Conservation (phyloP, 495 filamentous ascomycete genomes). For the Trypethelium eluteriae region DNA sequence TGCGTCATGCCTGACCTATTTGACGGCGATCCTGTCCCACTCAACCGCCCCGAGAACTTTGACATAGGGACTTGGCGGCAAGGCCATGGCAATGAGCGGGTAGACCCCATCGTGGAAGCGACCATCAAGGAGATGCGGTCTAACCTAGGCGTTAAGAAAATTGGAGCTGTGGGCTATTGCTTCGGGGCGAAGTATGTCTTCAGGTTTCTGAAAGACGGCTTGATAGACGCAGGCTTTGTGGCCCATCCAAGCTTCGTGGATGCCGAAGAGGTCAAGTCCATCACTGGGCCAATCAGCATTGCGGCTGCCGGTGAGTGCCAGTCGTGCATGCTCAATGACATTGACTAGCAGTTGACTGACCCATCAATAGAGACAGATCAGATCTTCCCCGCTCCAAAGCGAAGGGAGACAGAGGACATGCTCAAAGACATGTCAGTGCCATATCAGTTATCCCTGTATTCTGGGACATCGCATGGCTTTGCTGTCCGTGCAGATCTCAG, state of each 20-base stretch:
- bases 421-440: slow-evolving; percentile 14
- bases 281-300: slow-evolving; percentile 31
- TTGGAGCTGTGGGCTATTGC: slow-evolving; percentile 73
- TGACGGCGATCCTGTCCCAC: slow-evolving; percentile 58
- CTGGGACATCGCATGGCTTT: slow-evolving; percentile 18
- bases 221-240: slow-evolving; percentile 57
- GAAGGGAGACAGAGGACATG: slow-evolving; percentile 13
- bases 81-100: slow-evolving; percentile 47
- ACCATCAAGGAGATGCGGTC: slow-evolving; percentile 53
- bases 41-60: slow-evolving; percentile 51
- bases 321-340: not conserved
- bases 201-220: slow-evolving; percentile 36
- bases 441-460: slow-evolving; percentile 16
- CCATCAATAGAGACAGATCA: slow-evolving; percentile 53
- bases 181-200: slow-evolving; percentile 59
- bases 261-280: slow-evolving; percentile 63
- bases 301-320: slow-evolving; percentile 15
- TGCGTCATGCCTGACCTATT: slow-evolving; percentile 71
- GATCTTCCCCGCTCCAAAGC: slow-evolving; percentile 59
- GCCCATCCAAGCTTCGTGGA: slow-evolving; percentile 76
- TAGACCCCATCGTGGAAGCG: slow-evolving; percentile 59
- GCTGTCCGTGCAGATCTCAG: slow-evolving; percentile 14
- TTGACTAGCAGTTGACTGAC: not conserved
- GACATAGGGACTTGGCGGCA: slow-evolving; percentile 55
- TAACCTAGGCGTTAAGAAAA: slow-evolving; percentile 52